These are phyloP conservation scores for Tieghemostelium lacteum DNA, from an alignment of 78 protist species.

Conservation along the genomic window DNA sequence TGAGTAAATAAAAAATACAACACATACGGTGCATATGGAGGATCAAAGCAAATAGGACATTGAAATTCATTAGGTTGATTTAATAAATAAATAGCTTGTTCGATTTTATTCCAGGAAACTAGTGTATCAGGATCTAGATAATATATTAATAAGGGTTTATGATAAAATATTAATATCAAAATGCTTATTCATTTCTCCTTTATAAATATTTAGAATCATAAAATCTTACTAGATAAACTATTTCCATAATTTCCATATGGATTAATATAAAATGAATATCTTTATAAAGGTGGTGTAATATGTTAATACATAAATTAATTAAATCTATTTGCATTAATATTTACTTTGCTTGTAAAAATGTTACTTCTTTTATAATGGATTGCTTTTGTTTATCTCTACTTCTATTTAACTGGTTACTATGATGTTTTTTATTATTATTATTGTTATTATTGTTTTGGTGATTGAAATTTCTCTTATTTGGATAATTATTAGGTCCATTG, in stretches of 20 bases:
- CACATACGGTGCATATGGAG: slow-evolving; percentile 56
- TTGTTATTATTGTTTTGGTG: neutral
- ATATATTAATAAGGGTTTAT: too few species aligned
- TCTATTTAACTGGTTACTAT: neutral
- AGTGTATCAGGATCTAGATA: slow-evolving; percentile 3
- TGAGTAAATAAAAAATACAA: neutral
- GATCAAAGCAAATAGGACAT: slow-evolving; percentile 69
- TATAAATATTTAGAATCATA: too few species aligned
- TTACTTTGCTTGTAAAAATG: slow-evolving; percentile 69
- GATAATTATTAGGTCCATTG: neutral
- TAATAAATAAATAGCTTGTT: slow-evolving; percentile 37
- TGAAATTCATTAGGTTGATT: neutral
- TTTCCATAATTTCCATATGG: slow-evolving; percentile 62
- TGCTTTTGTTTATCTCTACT: neutral
- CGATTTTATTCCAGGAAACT: slow-evolving; percentile 72
- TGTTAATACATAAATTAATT: neutral
- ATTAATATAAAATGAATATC: slow-evolving; percentile 58
- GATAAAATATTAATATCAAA: too few species aligned
- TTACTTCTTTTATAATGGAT: neutral
- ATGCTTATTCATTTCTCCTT: too few species aligned
- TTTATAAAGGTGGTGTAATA: neutral
- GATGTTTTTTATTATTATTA: neutral
- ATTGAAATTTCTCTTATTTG: neutral
- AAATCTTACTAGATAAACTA: neutral
- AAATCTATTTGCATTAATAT: neutral